These are phyloP conservation scores for Pichia insulana DNA, from an alignment of 805 yeast species.

Conservation along the genomic window DNA sequence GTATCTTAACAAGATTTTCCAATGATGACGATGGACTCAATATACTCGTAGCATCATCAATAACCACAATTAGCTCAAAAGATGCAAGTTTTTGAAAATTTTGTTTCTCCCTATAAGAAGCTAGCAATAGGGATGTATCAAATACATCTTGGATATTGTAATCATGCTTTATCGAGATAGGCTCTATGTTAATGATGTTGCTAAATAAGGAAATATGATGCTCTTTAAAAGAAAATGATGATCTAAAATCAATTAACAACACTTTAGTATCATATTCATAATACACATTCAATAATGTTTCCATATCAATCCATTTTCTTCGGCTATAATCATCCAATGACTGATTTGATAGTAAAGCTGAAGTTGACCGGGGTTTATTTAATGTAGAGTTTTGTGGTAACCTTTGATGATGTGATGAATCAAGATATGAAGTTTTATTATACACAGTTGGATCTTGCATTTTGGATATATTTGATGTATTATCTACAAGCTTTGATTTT, in stretches of 20 bases:
- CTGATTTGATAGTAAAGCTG: conserved; percentile 1
- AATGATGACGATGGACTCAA: conserved; percentile 14
- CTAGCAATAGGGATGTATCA: conserved; percentile 43
- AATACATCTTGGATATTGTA: conserved; percentile 64
- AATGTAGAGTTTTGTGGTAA: not conserved
- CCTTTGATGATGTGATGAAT: not conserved
- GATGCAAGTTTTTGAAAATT: conserved; percentile 43
- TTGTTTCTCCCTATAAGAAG: conserved; percentile 47
- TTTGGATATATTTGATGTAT: not conserved
- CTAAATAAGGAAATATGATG: conserved; percentile 51
- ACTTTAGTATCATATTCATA: conserved; percentile 27
- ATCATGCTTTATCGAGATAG: conserved; percentile 42
- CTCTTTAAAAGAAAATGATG: conserved; percentile 47
- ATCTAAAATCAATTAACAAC: conserved; percentile 66
- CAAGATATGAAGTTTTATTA: not conserved
- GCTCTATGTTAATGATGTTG: conserved; percentile 69
- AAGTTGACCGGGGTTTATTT: conserved; percentile 1
- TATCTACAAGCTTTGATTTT: conserved; percentile 7
- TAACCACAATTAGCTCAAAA: conserved; percentile 58
- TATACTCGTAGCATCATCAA: conserved; percentile 38
- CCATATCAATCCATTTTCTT: conserved; percentile 5
- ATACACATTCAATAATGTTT: conserved; percentile 18
- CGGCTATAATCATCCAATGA: conserved; percentile 1
- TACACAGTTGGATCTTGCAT: not conserved
- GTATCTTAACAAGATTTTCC: conserved; percentile 28